Evolutionary conservation across 2,329 filamentous ascomycete genomes (phyloP), one percentile per base, ranked within the genome.

Genomic region (Arthrobotrys entomopaga): DNA sequence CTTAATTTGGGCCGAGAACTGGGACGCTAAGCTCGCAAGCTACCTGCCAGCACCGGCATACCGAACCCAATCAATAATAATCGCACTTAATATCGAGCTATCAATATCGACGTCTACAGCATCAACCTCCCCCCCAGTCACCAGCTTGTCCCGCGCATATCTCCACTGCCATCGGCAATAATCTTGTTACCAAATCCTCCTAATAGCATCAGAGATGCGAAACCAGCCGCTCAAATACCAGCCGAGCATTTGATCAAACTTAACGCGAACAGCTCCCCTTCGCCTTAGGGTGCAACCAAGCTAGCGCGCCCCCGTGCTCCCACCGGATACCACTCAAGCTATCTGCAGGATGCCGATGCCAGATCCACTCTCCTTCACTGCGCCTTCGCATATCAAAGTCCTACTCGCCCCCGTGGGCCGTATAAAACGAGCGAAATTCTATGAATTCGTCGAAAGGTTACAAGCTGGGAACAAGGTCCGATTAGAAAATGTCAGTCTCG

Each of bases 341-440:
- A 65, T 16, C 63, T 67, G 61, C 69, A 74, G 70, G 49, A 74
- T 74, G 70, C 70, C 70, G 93, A 90, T 87, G 84, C 86, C 91
- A 83, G 94, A 97, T 85, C 89, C 91, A 82, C 88, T 97, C 82
- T 91, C 93, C 81, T 93, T 94, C 82, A 89, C 93, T 84, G 91
- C 93, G 82, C 93, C 93, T 81, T 94, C 93, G 84, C 91, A 91
- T 86, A 88, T 98, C 80, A 91, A 91, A 84, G 92, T 90, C 76
- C 87, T 97, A 78, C 87, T 97, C 72, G 85, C 98, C 75, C 95
- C 95, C 64, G 86, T 96, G 77, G 94, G 94, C 61, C 90, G 88
- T 80, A 95, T 98, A 81, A 93, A 89, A 81, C 88, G 89, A 75
- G 89, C 90, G 61, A 88, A 91, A 72, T 98, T 97, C 82, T 83